Evolutionary conservation across 495 filamentous ascomycete species (phyloP).

Genomic region (Cenococcum geophilum): DNA sequence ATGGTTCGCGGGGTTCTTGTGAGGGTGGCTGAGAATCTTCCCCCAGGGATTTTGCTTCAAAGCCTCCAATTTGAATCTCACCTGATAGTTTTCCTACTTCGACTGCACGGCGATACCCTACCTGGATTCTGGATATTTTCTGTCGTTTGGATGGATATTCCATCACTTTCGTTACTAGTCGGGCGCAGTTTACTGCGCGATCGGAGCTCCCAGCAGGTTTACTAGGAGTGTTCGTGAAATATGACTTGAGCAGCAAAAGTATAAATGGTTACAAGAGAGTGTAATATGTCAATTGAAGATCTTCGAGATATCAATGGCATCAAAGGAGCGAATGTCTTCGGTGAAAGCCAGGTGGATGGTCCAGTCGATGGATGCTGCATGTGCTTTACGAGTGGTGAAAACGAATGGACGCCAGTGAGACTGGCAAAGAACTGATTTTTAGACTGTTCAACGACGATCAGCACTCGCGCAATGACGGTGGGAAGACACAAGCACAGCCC

Average conservation of each 20-base stretch:
- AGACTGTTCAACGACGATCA: conserved; percentile 14
- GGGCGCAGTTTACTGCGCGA: conserved; percentile 12
- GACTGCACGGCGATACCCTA: conserved; percentile 16
- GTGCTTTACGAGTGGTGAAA: conserved; percentile 20
- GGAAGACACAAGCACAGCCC: conserved; percentile 12
- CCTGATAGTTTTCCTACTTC: conserved; percentile 4
- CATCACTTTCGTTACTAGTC: conserved; percentile 15
- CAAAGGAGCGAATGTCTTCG: conserved; percentile 22
- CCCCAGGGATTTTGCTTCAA: background rate
- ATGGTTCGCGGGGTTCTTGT: conserved; percentile 15
- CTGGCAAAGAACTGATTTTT: conserved; percentile 26
- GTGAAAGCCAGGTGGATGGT: conserved; percentile 15
- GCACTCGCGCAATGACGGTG: conserved; percentile 20
- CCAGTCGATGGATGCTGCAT: conserved; percentile 29
- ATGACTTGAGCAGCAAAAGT: background rate
- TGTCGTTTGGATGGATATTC: conserved; percentile 11
- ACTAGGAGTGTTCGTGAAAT: conserved; percentile 10
- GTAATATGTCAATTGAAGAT: conserved; percentile 13
- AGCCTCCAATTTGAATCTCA: background rate
- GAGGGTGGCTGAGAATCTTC: conserved; percentile 13
- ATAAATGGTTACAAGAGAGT: conserved; percentile 20
- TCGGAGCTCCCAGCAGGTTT: conserved; percentile 8
- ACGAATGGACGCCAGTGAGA: conserved; percentile 28
- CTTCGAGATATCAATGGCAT: conserved; percentile 5
- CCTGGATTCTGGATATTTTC: conserved; percentile 25